Evolutionary conservation across 768 basidiomycete species (phyloP).

Genomic region (Chalciporus sphaerocephalus): DNA sequence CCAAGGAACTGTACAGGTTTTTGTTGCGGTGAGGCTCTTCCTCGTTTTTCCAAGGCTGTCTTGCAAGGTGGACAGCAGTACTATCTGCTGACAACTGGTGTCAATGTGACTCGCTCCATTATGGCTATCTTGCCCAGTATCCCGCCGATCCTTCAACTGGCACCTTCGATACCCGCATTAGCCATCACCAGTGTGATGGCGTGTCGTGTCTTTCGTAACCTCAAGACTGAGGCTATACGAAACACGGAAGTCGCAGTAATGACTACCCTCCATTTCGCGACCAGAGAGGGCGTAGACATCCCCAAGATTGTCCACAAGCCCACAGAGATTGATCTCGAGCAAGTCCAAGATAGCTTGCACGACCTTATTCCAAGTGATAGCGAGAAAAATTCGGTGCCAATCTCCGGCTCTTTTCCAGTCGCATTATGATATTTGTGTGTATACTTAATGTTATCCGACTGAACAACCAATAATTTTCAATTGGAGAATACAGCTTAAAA

Average conservation of each 20-base stretch:
- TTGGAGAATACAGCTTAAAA: slow-evolving; percentile 1
- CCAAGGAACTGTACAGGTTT: slow-evolving; percentile 15
- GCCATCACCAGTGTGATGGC: slow-evolving; percentile 33
- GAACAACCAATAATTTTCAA: background rate
- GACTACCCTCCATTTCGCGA: slow-evolving; percentile 17
- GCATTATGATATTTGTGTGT: background rate
- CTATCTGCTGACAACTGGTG: slow-evolving; percentile 34
- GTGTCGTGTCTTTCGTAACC: slow-evolving; percentile 34
- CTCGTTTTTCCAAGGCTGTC: slow-evolving; percentile 30
- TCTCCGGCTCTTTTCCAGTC: background rate
- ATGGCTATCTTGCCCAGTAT: slow-evolving; percentile 16
- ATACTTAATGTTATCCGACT: background rate
- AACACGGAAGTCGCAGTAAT: slow-evolving; percentile 9
- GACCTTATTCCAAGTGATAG: background rate
- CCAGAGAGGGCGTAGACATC: background rate
- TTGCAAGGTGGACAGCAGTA: slow-evolving; percentile 38
- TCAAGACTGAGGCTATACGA: slow-evolving; percentile 18
- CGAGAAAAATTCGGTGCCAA: background rate
- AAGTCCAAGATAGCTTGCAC: background rate
- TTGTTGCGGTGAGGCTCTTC: slow-evolving; percentile 25
- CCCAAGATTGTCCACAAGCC: background rate
- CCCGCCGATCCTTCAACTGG: slow-evolving; percentile 21
- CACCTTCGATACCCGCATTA: slow-evolving; percentile 27
- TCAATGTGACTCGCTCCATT: slow-evolving; percentile 29
- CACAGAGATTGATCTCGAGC: background rate